phyloP scores from a whole-genome alignment of 2,329 filamentous ascomycete genomes.

The Colletotrichum gigasporum region DNA sequence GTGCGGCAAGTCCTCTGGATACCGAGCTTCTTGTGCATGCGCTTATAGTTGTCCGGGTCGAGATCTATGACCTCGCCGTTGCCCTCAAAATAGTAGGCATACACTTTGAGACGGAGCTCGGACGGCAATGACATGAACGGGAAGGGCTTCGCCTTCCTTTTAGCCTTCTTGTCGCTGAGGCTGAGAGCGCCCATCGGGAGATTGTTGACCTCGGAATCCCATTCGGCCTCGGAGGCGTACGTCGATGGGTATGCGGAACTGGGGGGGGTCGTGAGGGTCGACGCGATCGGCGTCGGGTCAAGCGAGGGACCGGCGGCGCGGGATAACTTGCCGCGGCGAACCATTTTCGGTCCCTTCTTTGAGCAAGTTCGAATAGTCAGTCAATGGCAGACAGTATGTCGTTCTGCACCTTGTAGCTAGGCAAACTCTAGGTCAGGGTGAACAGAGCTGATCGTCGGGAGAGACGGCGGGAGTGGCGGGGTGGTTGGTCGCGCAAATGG shows the following conservation, averaged over 20 bases:
- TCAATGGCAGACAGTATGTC: not conserved
- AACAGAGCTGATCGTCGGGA: not conserved
- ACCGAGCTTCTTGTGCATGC: slow-evolving; percentile 66
- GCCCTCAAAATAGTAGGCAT: slow-evolving; percentile 68
- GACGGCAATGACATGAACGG: slow-evolving; percentile 74
- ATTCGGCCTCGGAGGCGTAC: slow-evolving; percentile 48
- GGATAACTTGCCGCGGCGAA: slow-evolving; percentile 42
- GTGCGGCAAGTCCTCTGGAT: slow-evolving; percentile 69
- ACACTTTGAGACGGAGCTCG: slow-evolving; percentile 76
- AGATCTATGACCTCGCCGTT: slow-evolving; percentile 69
- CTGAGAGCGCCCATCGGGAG: slow-evolving; percentile 54
- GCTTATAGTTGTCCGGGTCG: slow-evolving; percentile 71
- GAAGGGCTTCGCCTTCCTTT: slow-evolving; percentile 55
- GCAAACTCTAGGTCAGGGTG: not conserved
- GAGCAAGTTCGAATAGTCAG: not conserved
- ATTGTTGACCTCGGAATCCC: slow-evolving; percentile 50
- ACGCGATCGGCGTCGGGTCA: slow-evolving; percentile 35
- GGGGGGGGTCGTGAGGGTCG: slow-evolving; percentile 44
- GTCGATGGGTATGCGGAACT: slow-evolving; percentile 49
- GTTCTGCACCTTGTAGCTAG: not conserved
- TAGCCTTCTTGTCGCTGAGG: slow-evolving; percentile 38
- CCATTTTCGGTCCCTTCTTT: slow-evolving; percentile 14
- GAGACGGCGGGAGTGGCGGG: slow-evolving; percentile 12
- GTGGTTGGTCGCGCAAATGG: slow-evolving; percentile 10
- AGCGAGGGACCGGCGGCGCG: slow-evolving; percentile 38